Percentiles rank a stretch among this genome's conserved stretches.
phyloP scores from a whole-genome alignment of 192 early-diverging fungal species.

The Entomortierella lignicola region DNA sequence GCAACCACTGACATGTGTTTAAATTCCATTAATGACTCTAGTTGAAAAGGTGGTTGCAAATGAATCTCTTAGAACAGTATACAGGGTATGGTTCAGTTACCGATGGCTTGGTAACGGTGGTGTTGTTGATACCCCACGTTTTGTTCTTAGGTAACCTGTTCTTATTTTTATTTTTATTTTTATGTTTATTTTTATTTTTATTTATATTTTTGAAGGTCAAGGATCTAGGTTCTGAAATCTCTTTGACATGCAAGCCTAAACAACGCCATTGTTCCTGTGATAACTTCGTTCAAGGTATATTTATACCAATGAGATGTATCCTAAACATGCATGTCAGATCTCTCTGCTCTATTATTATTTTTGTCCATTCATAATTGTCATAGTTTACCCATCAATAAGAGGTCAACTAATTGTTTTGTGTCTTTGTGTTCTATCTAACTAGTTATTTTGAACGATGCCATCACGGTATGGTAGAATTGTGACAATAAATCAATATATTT shows the following conservation, averaged over 20 bases:
- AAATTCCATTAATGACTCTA: constrained; percentile 11
- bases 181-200: constrained; percentile 4
- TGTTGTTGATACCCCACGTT: too few species aligned
- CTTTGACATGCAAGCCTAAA: constrained; percentile 20
- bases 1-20: too few species aligned
- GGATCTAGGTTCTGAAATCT: constrained; percentile 18
- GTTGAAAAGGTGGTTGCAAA: constrained; percentile 27
- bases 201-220: constrained; percentile 34
- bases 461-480: constrained; percentile 14
- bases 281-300: constrained; percentile 35
- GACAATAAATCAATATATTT: background rate
- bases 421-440: background rate
- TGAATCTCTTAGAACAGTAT: constrained; percentile 12
- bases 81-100: constrained; percentile 11
- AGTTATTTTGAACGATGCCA: constrained; percentile 32
- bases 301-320: background rate
- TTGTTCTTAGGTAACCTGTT: background rate
- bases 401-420: too few species aligned
- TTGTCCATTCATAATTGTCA: background rate
- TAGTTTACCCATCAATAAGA: too few species aligned
- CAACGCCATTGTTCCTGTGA: constrained; percentile 34
- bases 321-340: background rate
- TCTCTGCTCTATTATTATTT: background rate
- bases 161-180: background rate
- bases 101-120: too few species aligned